Percentiles rank a stretch among this genome's conserved stretches.
Conservation (phyloP, 768 basidiomycete genomes). For the Kondoa malvinella region DNA sequence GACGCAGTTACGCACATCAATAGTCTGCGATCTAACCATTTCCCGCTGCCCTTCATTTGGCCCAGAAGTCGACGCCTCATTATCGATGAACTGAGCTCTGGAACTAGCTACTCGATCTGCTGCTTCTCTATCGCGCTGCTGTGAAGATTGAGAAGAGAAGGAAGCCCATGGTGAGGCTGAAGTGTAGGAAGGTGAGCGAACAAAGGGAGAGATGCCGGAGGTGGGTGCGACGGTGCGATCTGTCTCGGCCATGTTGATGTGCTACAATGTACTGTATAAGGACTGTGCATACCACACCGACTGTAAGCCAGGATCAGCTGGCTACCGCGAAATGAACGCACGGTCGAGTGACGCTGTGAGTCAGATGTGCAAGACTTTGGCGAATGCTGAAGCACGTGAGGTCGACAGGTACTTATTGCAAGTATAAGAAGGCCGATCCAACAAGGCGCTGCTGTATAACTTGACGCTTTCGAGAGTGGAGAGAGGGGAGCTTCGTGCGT, state of each 20-base stretch:
- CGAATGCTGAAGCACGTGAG: too few species aligned
- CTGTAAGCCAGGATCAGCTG: too few species aligned
- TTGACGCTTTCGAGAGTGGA: too few species aligned
- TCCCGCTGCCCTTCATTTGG: not conserved
- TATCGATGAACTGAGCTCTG: constrained; percentile 6
- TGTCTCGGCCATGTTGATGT: not conserved
- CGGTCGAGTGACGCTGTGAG: too few species aligned
- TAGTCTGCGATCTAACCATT: not conserved
- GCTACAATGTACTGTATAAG: too few species aligned
- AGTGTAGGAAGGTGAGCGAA: constrained; percentile 13
- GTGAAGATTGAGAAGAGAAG: constrained; percentile 12
- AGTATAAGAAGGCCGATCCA: too few species aligned
- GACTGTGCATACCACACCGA: too few species aligned
- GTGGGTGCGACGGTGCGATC: constrained; percentile 17
- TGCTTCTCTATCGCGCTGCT: constrained; percentile 6
- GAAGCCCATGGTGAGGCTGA: constrained; percentile 11
- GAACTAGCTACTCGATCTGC: not conserved
- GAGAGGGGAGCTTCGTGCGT: too few species aligned
- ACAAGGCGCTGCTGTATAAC: too few species aligned
- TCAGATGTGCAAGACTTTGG: too few species aligned
- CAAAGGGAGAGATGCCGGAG: constrained; percentile 20
- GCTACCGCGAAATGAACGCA: too few species aligned
- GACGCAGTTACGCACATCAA: not conserved
- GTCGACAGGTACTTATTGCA: too few species aligned
- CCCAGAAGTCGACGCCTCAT: not conserved